Base-by-base conservation (phyloP, 176 grass and related monocot genomes). In the Rhipidocladum racemiflorum region DNA sequence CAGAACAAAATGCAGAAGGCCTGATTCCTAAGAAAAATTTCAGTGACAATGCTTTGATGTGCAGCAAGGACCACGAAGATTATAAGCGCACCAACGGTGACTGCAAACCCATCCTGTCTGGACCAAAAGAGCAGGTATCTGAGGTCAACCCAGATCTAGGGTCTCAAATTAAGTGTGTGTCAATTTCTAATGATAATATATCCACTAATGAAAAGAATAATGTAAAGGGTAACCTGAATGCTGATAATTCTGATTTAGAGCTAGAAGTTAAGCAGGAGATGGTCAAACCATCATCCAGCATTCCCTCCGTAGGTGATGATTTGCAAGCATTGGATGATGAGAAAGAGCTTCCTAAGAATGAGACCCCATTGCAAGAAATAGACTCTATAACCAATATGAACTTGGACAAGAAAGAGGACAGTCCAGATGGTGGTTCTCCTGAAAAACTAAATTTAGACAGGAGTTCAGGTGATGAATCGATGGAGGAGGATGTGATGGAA, bases 171-270 rank as follows among this genome's bases (percentile, higher is more conserved):
- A 87, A 91, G 68, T 89, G 57, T 89, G 84, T 77, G 68, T 91
- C 69, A 63, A 85, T 97, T 97, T 87, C 63, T 72, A 78, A 70
- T 83, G 84, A 92, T 82, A 78, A 54, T 85, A 75, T 89, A 79
- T 85, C 77, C 80, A 92, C 76, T 87, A 78, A 76, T 88, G 78
- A 85, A 91, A 88, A 88, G 63, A 88, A 85, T 65, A 49, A 81
- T 79, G 51, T 88, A 72, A 83, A 94, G 67, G 82, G 75, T 92
- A 87, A 84, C 66, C 46, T 91, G 80, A 97, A 93, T 89, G 84
- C 86, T 87, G 81, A 87, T 53, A 89, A 85, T 80, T 97, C 79
- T 91, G 88, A 91, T 91, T 91, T 93, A 85, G 81, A 89, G 87
- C 60, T 92, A 74, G 90, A 89, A 64, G 70, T 74, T 97, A 97